These are phyloP conservation scores for Trichocladium antarcticum DNA, from an alignment of 495 filamentous ascomycete genomes.

Conservation along the genomic window DNA sequence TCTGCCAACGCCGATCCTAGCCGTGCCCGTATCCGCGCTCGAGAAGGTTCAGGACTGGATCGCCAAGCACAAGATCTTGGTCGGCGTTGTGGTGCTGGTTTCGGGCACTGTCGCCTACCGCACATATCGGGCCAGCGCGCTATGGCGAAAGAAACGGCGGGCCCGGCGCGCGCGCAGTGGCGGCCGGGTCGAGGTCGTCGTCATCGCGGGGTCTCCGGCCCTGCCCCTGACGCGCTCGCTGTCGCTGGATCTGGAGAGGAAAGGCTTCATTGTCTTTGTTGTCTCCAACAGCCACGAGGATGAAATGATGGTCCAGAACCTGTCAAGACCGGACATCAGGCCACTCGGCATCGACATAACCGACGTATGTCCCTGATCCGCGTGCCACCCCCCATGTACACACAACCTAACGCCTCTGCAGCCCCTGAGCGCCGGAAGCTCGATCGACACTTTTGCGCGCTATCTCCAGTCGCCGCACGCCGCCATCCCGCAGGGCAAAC, in stretches of 20 bases:
- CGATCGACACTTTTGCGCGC: slow-evolving; percentile 53
- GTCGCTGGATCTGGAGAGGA: slow-evolving; percentile 71
- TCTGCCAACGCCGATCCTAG: slow-evolving; percentile 32
- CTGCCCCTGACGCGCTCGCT: slow-evolving; percentile 73
- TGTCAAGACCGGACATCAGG: slow-evolving; percentile 67
- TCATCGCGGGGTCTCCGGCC: slow-evolving; percentile 71
- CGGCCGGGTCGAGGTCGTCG: slow-evolving; percentile 79
- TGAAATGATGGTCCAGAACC: slow-evolving; percentile 62
- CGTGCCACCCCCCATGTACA: background rate
- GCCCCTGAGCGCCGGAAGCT: slow-evolving; percentile 40
- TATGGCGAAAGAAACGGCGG: slow-evolving; percentile 53
- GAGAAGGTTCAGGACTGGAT: slow-evolving; percentile 49
- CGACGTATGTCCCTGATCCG: slow-evolving; percentile 40
- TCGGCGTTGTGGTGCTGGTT: slow-evolving; percentile 55
- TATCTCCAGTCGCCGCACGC: slow-evolving; percentile 61
- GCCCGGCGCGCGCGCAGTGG: slow-evolving; percentile 71
- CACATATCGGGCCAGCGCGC: slow-evolving; percentile 49
- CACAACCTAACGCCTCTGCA: slow-evolving; percentile 21
- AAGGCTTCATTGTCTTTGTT: slow-evolving; percentile 89
- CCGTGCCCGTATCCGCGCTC: slow-evolving; percentile 27
- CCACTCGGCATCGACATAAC: slow-evolving; percentile 74
- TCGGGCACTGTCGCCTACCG: slow-evolving; percentile 58
- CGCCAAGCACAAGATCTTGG: slow-evolving; percentile 54
- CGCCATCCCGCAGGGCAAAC: slow-evolving; percentile 58
- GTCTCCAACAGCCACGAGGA: slow-evolving; percentile 71